These are phyloP conservation scores for Xylaria digitata DNA, from an alignment of 2,329 filamentous ascomycete genomes.

Conservation along the genomic window DNA sequence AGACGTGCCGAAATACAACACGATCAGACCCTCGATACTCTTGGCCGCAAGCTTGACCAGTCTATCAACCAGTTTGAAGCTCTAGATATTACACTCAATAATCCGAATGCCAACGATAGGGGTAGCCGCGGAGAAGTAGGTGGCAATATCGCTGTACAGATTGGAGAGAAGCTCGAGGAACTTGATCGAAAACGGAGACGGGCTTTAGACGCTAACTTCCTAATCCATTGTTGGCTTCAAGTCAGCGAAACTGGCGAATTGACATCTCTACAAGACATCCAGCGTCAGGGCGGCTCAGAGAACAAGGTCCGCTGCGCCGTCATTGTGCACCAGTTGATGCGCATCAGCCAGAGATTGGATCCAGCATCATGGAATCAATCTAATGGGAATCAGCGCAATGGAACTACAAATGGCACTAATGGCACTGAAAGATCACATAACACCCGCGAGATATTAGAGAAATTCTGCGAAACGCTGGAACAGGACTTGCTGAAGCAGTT, in stretches of 20 bases:
- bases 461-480: conserved; percentile 94
- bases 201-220: conserved; percentile 91
- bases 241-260: conserved; percentile 91
- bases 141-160: conserved; percentile 92
- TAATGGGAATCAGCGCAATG: conserved; percentile 65
- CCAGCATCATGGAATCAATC: conserved; percentile 75
- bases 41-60: conserved; percentile 89
- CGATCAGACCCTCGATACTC: conserved; percentile 86
- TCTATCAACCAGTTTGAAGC: conserved; percentile 93
- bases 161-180: conserved; percentile 92
- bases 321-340: conserved; percentile 91
- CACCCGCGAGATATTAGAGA: conserved; percentile 91
- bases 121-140: conserved; percentile 67
- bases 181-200: conserved; percentile 90
- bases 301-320: conserved; percentile 95
- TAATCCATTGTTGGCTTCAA: conserved; percentile 97
- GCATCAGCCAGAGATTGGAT: conserved; percentile 92
- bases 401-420: conserved; percentile 61
- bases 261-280: conserved; percentile 86
- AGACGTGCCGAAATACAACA: conserved; percentile 92
- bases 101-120: conserved; percentile 59
- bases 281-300: conserved; percentile 84
- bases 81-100: conserved; percentile 84
- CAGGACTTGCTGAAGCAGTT: conserved; percentile 96
- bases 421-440: conserved; percentile 64